Base-by-base conservation (phyloP, 306 rosid species). In the barrel medic (Medicago truncatula) region DNA sequence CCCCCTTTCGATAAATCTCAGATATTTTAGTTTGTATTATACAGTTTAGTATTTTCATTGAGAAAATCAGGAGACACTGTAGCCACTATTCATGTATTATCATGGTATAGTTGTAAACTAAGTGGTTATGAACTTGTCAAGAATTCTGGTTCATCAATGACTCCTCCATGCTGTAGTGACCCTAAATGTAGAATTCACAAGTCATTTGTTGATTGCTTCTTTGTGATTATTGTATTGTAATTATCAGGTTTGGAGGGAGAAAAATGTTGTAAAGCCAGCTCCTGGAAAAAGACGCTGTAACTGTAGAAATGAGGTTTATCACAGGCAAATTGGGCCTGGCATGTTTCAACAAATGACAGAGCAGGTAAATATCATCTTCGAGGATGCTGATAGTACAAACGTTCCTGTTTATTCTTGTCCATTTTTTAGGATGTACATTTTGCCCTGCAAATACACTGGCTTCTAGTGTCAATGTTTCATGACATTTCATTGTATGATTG, bases 321-420 rank as follows among this genome's bases (percentile, higher is more conserved):
- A 95, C 89, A 89, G 83, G 85, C 99, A 95, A 83, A 90, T 95
- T 76, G 99, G 99, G 61, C 99, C 99, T 15, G 99, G 99, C 67
- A 95, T 95, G 99, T 95, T 86, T 81, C 99, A 95, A 60, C 99
- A 95, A 83, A 92, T 95, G 97, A 92, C 99, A 38, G 99, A 95
- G 85, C 91, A 92, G 96, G 99, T 95, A 81, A 46, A 54, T 41
- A 50, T 28, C 59, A 58, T 53, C 65, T 58, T 40, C 23, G 56
- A 73, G 31, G 61, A 69, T 75, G 34, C 70, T 62, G 53, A 70
- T 70, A 16, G 17, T 67, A 59, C 17, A 13, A 63, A 47, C 65
- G 7, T 31, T 78, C 44, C 28, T 40, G 44, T 56, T 67, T 40
- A 47, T 17, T 68, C 23, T 72, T 18, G 23, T 46, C 31, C 39